Base-by-base conservation (phyloP, 2,329 filamentous ascomycete species). In the Ophiostoma sp. region DNA sequence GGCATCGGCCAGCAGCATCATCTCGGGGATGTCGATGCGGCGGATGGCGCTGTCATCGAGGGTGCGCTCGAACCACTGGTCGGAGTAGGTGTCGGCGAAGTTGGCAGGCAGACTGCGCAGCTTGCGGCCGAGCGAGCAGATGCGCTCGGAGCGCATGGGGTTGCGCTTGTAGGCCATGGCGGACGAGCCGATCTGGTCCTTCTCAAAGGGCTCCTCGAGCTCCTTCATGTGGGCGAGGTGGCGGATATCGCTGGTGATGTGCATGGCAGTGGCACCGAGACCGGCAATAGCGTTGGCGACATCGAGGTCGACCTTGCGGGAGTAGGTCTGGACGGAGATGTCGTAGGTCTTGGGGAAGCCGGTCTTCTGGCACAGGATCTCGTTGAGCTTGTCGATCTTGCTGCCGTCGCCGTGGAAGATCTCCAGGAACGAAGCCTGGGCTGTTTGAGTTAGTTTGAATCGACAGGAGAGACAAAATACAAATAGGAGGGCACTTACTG, bases 121-220 rank as follows among this genome's bases (percentile, higher is more conserved):
- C 76, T 77, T 75, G 69, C 78, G 82, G 64, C 80, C 79, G 17
- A 86, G 78, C 67, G 77, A 77, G 74, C 76, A 80, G 64, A 85
- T 81, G 67, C 83, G 75, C 76, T 85, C 83, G 36, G 77, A 83
- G 41, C 83, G 79, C 83, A 85, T 85, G 89, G 81, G 79, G 72
- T 81, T 82, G 31, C 78, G 76, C 77, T 85, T 84, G 76, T 83
- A 84, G 48, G 71, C 76, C 77, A 86, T 85, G 71, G 88, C 88
- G 67, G 83, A 86, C 64, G 83, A 87, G 36, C 90, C 91, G 74
- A 94, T 93, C 80, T 96, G 92, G 74, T 88, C 86, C 75, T 87
- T 88, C 81, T 94, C 91, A 75, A 93, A 92, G 0, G 91, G 92
- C 82, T 94, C 91, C 77, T 96, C 93, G 71, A 95, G 83, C 79